Conservation (phyloP, 306 rosid species). For the Rosa persica region DNA sequence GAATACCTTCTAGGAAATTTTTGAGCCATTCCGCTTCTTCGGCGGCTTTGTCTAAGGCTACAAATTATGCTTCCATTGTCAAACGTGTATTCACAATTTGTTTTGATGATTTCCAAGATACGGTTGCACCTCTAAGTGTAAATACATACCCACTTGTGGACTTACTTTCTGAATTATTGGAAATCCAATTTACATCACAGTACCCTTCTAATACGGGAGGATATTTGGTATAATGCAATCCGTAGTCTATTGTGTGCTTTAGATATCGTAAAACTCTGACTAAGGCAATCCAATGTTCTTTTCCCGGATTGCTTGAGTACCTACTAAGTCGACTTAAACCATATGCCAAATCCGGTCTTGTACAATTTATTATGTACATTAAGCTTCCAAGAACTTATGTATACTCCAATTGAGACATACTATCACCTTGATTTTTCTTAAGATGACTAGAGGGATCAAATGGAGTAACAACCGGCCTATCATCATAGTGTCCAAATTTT, state of each 20-base stretch:
- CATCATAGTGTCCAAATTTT: too few relatives aligned
- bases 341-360: background rate
- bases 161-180: background rate
- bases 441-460: background rate
- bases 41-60: background rate
- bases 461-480: too few relatives aligned
- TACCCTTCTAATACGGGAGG: background rate
- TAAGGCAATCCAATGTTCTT: background rate
- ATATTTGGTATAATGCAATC: constrained; percentile 7
- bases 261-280: background rate
- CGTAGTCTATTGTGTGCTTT: background rate
- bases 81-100: background rate
- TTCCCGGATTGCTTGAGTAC: background rate
- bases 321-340: background rate
- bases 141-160: constrained; percentile 5
- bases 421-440: background rate
- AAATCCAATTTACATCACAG: constrained; percentile 1
- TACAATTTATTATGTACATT: background rate
- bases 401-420: background rate
- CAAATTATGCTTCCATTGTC: background rate
- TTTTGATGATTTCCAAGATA: background rate
- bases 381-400: background rate
- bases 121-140: background rate
- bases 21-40: constrained; percentile 1
- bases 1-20: background rate